Percentiles rank a stretch among this genome's conserved stretches.
Conservation (phyloP, 208 protist genomes). For the Trypanosoma avium region DNA sequence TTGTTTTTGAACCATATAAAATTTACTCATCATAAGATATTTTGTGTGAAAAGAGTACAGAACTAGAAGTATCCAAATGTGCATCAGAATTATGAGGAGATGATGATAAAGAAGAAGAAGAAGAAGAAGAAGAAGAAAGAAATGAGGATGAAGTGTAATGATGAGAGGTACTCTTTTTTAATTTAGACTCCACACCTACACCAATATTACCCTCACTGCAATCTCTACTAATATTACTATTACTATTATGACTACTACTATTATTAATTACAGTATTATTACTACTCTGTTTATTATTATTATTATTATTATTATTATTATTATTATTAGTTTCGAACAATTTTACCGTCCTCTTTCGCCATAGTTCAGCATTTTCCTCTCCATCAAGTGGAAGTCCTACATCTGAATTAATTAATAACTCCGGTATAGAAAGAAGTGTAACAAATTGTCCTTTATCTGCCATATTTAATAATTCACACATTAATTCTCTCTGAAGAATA, state of each 20-base stretch:
- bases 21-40: too few relatives aligned
- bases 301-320: background rate
- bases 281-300: background rate
- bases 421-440: slow-evolving; percentile 40
- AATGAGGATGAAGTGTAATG: background rate
- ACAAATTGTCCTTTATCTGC: slow-evolving; percentile 48
- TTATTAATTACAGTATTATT: background rate
- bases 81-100: background rate
- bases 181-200: too few relatives aligned
- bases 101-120: background rate
- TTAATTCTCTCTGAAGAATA: slow-evolving; percentile 31
- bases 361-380: background rate
- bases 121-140: slow-evolving; percentile 2
- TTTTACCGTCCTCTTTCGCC: background rate
- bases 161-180: too few relatives aligned
- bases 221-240: too few relatives aligned
- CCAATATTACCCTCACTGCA: too few relatives aligned
- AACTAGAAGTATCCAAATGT: background rate
- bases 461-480: slow-evolving; percentile 38
- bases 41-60: background rate
- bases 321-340: background rate
- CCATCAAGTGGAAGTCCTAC: background rate
- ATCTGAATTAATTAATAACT: slow-evolving; percentile 25
- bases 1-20: too few relatives aligned
- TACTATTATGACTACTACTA: too few relatives aligned